Evolutionary conservation across 2,329 filamentous ascomycete species (phyloP).

Genomic region (Didymella segeticola): DNA sequence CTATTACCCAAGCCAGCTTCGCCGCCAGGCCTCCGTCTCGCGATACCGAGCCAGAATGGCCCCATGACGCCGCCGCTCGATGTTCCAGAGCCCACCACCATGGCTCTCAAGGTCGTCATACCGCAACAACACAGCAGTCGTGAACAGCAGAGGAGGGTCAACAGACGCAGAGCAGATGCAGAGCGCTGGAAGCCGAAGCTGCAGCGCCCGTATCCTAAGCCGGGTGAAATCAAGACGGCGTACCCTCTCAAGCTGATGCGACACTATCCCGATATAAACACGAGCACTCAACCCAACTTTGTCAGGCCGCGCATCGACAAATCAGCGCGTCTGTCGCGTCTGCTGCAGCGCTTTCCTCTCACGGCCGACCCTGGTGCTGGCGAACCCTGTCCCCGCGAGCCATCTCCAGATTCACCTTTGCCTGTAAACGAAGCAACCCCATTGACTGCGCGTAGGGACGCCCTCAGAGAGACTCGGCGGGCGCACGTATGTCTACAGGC

Average conservation of each 20-base stretch:
- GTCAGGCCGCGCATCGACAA: slow-evolving; percentile 25
- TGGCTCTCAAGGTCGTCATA: slow-evolving; percentile 25
- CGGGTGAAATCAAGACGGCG: slow-evolving; percentile 24
- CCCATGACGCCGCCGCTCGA: slow-evolving; percentile 20
- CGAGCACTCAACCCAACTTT: slow-evolving; percentile 12
- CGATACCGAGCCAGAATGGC: not conserved
- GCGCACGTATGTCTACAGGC: slow-evolving; percentile 1
- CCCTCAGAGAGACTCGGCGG: not conserved
- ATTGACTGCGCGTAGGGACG: not conserved
- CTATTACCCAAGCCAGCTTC: not conserved
- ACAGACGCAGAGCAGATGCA: slow-evolving; percentile 23
- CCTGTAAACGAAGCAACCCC: not conserved
- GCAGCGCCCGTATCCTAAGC: slow-evolving; percentile 18
- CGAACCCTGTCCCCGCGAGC: not conserved
- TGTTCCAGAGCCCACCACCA: slow-evolving; percentile 4
- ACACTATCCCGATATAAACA: slow-evolving; percentile 24
- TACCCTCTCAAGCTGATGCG: slow-evolving; percentile 35
- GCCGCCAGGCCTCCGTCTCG: not conserved
- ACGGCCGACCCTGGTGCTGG: not conserved
- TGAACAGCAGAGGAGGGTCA: slow-evolving; percentile 18
- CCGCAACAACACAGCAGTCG: slow-evolving; percentile 9
- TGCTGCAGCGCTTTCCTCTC: slow-evolving; percentile 23
- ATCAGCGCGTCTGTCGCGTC: slow-evolving; percentile 23
- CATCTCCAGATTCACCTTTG: not conserved
- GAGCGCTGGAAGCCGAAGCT: slow-evolving; percentile 28